These are phyloP conservation scores for Coniochaeta pulveracea DNA, from an alignment of 2,329 filamentous ascomycete genomes.

Conservation along the genomic window DNA sequence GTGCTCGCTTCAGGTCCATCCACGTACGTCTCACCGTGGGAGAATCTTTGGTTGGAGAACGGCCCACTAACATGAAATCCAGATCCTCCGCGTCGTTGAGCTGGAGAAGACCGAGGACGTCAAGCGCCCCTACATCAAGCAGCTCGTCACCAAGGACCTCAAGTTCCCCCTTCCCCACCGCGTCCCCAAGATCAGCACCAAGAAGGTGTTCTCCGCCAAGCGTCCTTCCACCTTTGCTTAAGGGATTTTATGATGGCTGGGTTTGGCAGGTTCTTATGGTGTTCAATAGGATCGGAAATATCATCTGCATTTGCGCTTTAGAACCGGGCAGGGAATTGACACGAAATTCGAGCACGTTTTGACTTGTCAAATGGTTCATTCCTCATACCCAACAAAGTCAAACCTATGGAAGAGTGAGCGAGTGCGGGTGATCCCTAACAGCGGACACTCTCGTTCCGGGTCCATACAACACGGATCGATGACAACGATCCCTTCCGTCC, in stretches of 20 bases:
- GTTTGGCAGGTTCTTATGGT: slow-evolving; percentile 46
- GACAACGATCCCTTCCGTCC: too few relatives aligned
- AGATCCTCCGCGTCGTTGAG: slow-evolving; percentile 99
- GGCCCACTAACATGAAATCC: slow-evolving; percentile 16
- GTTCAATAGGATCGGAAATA: slow-evolving; percentile 51
- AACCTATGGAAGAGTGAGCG: too few relatives aligned
- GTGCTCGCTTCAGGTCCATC: slow-evolving; percentile 93
- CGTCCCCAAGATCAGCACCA: slow-evolving; percentile 67
- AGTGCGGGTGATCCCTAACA: too few relatives aligned
- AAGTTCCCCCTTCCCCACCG: slow-evolving; percentile 99
- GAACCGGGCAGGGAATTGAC: slow-evolving; percentile 31
- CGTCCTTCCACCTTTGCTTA: slow-evolving; percentile 98
- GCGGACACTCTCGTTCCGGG: too few relatives aligned
- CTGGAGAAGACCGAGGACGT: slow-evolving; percentile 88
- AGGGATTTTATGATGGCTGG: slow-evolving; percentile 42
- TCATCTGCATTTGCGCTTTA: slow-evolving; percentile 45
- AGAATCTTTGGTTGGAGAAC: not conserved
- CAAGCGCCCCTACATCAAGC: slow-evolving; percentile 99
- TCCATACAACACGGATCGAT: too few relatives aligned
- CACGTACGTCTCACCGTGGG: slow-evolving; percentile 59
- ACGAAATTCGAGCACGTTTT: slow-evolving; percentile 20
- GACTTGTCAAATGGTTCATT: slow-evolving; percentile 14
- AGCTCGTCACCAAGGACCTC: slow-evolving; percentile 89
- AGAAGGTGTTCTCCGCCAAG: slow-evolving; percentile 87
- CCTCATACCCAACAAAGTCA: too few relatives aligned